Evolutionary conservation across 805 yeast genomes (phyloP), one percentile per base, ranked within the genome.

Genomic region (Debaryomyces prosopidis): DNA sequence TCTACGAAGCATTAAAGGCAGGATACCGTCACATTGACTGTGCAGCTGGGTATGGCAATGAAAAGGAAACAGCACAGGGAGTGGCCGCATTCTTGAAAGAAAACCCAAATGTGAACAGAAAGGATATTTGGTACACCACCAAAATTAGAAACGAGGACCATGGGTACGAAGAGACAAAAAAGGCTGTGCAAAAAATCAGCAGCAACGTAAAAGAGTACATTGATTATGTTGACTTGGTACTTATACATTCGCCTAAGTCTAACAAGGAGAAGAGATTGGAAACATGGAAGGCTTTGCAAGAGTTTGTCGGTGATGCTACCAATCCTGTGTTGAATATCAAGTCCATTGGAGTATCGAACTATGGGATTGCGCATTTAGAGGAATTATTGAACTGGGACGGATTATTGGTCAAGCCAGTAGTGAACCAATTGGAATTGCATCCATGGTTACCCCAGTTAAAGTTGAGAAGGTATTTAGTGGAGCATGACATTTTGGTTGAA

Each of bases 361-460:
- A 75, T 56, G 88, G 89, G 39, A 58, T 63, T 12, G 66, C 63
- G 4, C 89, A 83, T 58, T 60, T 87, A 18, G 76, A 82, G 46
- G 85, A 85, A 59, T 64, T 87, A 37, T 67, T 85, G 36, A 53
- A 59, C 2, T 82, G 87, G 85, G 75, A 75, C 3, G 80, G 72
- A 1, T 58, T 80, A 2, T 46, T 53, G 45, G 62, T 71, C 20
- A 57, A 60, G 42, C 69, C 96, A 0, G 88, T 84, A 0, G 84
- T 87, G 35, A 85, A 89, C 62, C 96, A 89, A 62, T 79, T 89
- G 57, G 96, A 88, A 63, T 75, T 88, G 42, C 87, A 89, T 48
- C 96, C 94, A 16, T 87, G 94, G 91, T 71, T 85, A 56, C 87
- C 85, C 68, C 73, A 86, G 54, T 66, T 73, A 43, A 82, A 83